Conservation (phyloP, 306 rosid genomes). For the Lathyrus sativus region DNA sequence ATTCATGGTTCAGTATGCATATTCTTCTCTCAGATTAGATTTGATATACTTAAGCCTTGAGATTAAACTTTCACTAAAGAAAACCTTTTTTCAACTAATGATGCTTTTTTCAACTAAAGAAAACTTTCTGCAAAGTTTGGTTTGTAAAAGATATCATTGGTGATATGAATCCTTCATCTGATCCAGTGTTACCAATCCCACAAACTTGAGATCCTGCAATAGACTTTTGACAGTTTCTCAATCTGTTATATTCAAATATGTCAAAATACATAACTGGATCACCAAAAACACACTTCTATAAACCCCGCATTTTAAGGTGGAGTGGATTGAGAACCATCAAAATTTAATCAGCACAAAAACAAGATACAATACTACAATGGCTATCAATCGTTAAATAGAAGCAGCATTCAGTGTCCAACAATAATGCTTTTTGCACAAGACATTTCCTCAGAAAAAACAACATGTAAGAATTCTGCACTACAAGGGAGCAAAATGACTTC, state of each 20-base stretch:
- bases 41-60: no score
- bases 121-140: background rate
- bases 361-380: background rate
- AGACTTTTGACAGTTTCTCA: background rate
- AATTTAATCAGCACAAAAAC: background rate
- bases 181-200: background rate
- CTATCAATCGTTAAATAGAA: background rate
- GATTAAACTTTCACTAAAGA: no score
- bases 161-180: background rate
- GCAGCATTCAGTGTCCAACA: slow-evolving; percentile 1
- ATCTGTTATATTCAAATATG: no score
- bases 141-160: background rate
- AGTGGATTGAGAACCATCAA: no score
- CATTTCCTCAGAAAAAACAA: slow-evolving; percentile 25
- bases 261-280: no score
- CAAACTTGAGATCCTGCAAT: background rate
- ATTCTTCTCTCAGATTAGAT: no score
- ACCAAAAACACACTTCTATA: no score
- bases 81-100: background rate
- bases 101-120: no score
- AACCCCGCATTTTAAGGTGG: no score
- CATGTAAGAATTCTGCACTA: background rate
- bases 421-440: background rate
- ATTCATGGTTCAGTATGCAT: no score
- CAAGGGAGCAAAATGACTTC: slow-evolving; percentile 24